Base-by-base conservation (phyloP, 768 basidiomycete genomes). In the Pleurotus pulmonarius region DNA sequence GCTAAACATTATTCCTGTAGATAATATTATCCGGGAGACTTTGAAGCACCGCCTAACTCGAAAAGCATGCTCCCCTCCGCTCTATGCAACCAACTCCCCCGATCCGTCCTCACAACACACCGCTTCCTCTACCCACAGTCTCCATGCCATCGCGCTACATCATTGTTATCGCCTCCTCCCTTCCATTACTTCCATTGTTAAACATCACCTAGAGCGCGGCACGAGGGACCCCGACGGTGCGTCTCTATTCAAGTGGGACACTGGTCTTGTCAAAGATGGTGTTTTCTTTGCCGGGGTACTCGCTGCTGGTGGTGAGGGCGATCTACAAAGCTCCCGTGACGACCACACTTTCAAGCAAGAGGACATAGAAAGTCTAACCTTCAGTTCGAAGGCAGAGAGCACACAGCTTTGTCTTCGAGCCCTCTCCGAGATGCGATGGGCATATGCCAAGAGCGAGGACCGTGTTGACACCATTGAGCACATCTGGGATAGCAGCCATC, bases 281-380 rank as follows among this genome's bases (percentile, higher is more conserved):
- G 92, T 88, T 64, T 96, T 88, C 77, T 95, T 88, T 63, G 90
- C 91, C 3, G 92, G 85, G 2, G 82, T 88, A 59, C 72, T 94
- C 39, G 79, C 92, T 5, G 90, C 89, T 0, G 84, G 81, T 13
- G 73, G 82, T 4, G 84, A 87, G 15, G 69, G 70, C 40, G 76
- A 77, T n/a, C 63, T 70, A 37, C 63, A 73, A 5, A 75, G 34
- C 47, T 62, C 22, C 58, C 57, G 61, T 8, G 75, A 77, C 55
- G 73, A 70, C 34, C 67, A 68, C 29, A 61, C 70, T 22, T 61
- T 68, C 49, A 75, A 73, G 48, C 65, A 65, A 29, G 71, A 73
- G 41, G 69, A 69, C 9, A 56, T 64, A 22, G 60, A 65, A 9
- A 61, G 61, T 44, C 62, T 70, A 15, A 46, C 57, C 46, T 60